Base-by-base conservation (phyloP, 352 stramenopile species). In the Thraustotheca clavata region DNA sequence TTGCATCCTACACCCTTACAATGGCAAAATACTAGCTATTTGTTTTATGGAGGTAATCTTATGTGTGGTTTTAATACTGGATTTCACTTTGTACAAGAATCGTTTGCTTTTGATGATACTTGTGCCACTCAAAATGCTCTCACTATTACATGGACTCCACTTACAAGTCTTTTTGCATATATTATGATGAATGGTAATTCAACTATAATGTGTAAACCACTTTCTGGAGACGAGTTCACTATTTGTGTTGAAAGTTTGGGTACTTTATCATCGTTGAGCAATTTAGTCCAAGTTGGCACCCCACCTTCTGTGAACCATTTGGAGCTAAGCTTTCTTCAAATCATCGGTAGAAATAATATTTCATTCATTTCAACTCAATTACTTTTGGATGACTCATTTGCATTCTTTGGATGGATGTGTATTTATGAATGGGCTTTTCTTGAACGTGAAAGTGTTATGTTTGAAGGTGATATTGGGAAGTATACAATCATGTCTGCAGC, bases 81-180 rank as follows among this genome's bases (percentile, higher is more conserved):
- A 32, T 46, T 46, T 16, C 22, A 40, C 14, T 55, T 41, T 24
- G 32, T 55, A 12, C 57, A 65, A 40, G 11, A 24, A n/a, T 54
- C 35, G 12, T 65, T 65, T 55, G 40, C 27, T 0, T 65, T 65
- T 65, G 57, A 65, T 22, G 27, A 38, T 18, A 22, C 14, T 9
- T 65, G 57, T n/a, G 27, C 14, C 3, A 6, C 20, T 22, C 57
- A 55, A 55, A n/a, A 24, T 11, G 29, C 57, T 1, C n/a, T 52
- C 9, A 52, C 11, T 24, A 35, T 35, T 24, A 11, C 43, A 11
- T 52, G 43, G 43, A 52, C 43, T 14, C 43, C 43, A 9, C 34
- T 52, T 7, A 24, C 24, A 9, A 31, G 43, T 6, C n/a, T 52
- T 3, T 52, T 52, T 24, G 43, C 43, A 20, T n/a, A n/a, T n/a